Conservation (phyloP, 768 basidiomycete genomes). For the Termitomyces sp. region DNA sequence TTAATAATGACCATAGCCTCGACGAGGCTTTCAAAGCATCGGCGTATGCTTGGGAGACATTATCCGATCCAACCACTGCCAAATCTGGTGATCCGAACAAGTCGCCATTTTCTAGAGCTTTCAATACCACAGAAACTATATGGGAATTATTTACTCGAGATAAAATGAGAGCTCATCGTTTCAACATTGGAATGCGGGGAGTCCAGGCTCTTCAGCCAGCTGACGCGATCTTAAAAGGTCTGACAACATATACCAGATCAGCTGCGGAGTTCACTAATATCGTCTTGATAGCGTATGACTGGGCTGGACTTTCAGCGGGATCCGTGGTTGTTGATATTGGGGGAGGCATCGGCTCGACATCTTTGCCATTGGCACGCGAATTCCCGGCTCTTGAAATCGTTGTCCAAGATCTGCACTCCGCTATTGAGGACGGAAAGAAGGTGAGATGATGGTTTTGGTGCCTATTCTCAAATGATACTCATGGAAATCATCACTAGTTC, state of each 20-base stretch:
- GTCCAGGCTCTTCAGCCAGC: conserved; percentile 17
- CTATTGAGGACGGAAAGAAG: conserved; percentile 18
- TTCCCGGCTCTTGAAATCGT: conserved; percentile 25
- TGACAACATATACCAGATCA: background rate
- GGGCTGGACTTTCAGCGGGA: conserved; percentile 1
- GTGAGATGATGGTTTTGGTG: background rate
- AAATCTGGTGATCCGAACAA: conserved; percentile 19
- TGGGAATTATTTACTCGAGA: conserved; percentile 20
- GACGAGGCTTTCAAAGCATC: conserved; percentile 26
- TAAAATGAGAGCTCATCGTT: conserved; percentile 17
- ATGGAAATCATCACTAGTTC: background rate
- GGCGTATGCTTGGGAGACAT: conserved; percentile 24
- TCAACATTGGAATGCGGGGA: conserved; percentile 26
- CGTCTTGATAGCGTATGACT: conserved; percentile 5
- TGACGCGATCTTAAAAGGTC: conserved; percentile 15
- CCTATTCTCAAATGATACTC: background rate
- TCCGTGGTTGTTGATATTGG: conserved; percentile 28
- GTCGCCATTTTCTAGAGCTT: conserved; percentile 20
- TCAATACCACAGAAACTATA: conserved; percentile 14
- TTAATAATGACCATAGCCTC: conserved; percentile 13
- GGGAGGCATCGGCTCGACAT: conserved; percentile 25
- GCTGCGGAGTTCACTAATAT: background rate
- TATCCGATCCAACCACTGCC: conserved; percentile 21
- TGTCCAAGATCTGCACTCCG: conserved; percentile 21
- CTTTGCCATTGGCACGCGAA: conserved; percentile 20